Conservation (phyloP, 257 asterid genomes). For the Lycium barbarum region DNA sequence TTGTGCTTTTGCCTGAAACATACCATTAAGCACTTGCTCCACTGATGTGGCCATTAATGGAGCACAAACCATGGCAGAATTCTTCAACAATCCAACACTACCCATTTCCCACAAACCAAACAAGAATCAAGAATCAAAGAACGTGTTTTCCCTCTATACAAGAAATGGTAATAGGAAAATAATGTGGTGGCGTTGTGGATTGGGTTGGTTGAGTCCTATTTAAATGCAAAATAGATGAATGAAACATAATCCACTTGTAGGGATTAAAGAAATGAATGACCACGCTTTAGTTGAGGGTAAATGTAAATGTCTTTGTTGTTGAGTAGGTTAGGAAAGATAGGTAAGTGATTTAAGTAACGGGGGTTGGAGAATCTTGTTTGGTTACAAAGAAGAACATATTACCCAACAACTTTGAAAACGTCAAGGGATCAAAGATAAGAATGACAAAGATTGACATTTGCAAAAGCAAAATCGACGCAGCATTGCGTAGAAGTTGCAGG, state of each 20-base stretch:
- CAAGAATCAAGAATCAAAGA: conserved; percentile 10
- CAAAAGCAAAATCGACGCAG: background rate
- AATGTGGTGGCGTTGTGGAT: conserved; percentile 19
- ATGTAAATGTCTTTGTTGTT: conserved; percentile 24
- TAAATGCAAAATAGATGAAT: background rate
- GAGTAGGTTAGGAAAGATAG: conserved; percentile 22
- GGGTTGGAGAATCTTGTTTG: conserved; percentile 19
- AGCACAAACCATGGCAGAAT: conserved; percentile 56
- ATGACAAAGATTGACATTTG: conserved; percentile 19
- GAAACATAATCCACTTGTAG: background rate
- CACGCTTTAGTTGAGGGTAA: background rate
- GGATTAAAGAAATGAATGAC: background rate
- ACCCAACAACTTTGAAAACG: conserved; percentile 26
- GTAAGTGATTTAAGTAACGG: background rate
- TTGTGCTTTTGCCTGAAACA: conserved; percentile 55
- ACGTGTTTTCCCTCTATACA: background rate
- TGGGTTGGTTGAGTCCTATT: conserved; percentile 28
- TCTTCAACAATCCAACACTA: conserved; percentile 44
- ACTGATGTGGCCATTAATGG: conserved; percentile 50
- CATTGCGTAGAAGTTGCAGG: conserved; percentile 16
- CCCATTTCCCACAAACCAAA: conserved; percentile 38
- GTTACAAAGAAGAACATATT: background rate
- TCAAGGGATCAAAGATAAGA: conserved; percentile 20
- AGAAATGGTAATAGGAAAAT: background rate
- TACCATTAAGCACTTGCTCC: conserved; percentile 50